Evolutionary conservation across 176 grass and related monocot genomes (phyloP).

Genomic region (Dendrocalamus sinicus): DNA sequence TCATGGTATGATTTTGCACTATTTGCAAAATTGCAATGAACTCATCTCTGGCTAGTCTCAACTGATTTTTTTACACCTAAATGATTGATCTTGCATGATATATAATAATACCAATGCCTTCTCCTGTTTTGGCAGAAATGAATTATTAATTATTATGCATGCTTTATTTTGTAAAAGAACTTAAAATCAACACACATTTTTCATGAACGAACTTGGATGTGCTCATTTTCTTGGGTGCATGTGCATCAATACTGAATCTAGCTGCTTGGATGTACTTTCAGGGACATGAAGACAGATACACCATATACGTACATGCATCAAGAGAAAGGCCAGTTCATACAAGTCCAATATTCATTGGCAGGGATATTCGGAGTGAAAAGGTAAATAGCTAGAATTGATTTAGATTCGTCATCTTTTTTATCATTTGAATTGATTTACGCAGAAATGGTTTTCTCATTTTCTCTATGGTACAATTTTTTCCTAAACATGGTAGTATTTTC

Average conservation of each 20-base stretch:
- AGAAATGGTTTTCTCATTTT: constrained; percentile 9
- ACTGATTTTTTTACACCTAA: neutral
- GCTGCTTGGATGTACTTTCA: constrained; percentile 41
- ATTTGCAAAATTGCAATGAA: constrained; percentile 19
- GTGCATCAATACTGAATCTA: constrained; percentile 27
- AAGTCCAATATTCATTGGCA: constrained; percentile 75
- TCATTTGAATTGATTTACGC: neutral
- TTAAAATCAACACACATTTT: neutral
- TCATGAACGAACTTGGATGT: constrained; percentile 30
- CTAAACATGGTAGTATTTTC: neutral
- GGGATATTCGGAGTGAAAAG: constrained; percentile 91
- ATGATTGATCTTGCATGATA: neutral
- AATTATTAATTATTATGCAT: neutral
- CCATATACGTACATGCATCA: constrained; percentile 95
- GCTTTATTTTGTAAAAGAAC: constrained; percentile 6
- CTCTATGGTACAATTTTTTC: neutral
- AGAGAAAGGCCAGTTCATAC: constrained; percentile 69
- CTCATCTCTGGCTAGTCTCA: neutral
- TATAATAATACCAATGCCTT: constrained; percentile 10
- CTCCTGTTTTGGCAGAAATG: neutral
- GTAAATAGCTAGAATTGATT: constrained; percentile 42
- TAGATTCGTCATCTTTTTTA: neutral
- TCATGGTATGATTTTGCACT: constrained; percentile 67
- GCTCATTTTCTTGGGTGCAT: constrained; percentile 4
- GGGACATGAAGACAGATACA: constrained; percentile 97